Conservation (phyloP, 164 flowering plant species). For the Aristolochia fimbriata region DNA sequence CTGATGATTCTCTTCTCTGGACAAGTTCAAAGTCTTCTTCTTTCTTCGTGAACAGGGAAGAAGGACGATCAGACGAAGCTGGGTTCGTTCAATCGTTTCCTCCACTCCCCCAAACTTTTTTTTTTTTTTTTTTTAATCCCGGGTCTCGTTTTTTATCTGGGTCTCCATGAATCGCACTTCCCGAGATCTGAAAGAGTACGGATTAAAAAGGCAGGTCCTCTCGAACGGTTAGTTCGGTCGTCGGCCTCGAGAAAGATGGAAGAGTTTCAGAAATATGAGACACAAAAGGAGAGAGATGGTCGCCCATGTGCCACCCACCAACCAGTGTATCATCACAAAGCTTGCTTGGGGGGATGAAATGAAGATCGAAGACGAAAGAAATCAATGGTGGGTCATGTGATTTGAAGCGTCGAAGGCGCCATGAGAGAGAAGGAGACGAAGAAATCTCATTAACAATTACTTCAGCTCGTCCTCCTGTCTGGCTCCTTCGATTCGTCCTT, state of each 20-base stretch:
- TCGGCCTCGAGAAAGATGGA: constrained; percentile 2
- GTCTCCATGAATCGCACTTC: background rate
- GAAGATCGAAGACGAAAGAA: too few relatives aligned
- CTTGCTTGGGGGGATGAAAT: constrained; percentile 1
- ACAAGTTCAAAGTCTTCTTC: too few relatives aligned
- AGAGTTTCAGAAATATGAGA: background rate
- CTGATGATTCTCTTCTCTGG: too few relatives aligned
- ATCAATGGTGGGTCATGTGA: constrained; percentile 3
- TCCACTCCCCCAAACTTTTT: too few relatives aligned
- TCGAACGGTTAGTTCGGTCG: background rate
- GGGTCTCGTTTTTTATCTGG: too few relatives aligned
- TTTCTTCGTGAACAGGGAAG: too few relatives aligned
- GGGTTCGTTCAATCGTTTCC: too few relatives aligned
- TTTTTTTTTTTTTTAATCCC: too few relatives aligned
- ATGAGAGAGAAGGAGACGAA: too few relatives aligned
- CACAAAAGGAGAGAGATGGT: constrained; percentile 1
- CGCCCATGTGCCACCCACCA: constrained; percentile 6
- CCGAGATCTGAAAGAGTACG: constrained; percentile 4
- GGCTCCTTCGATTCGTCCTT: background rate
- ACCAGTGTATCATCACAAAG: constrained; percentile 1
- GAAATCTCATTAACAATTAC: too few relatives aligned
- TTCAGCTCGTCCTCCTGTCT: background rate
- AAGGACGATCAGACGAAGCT: too few relatives aligned
- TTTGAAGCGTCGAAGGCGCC: background rate
- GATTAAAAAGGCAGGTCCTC: background rate